Base-by-base conservation (phyloP, 2,329 filamentous ascomycete species). In the Teratosphaeriaceae sp. region DNA sequence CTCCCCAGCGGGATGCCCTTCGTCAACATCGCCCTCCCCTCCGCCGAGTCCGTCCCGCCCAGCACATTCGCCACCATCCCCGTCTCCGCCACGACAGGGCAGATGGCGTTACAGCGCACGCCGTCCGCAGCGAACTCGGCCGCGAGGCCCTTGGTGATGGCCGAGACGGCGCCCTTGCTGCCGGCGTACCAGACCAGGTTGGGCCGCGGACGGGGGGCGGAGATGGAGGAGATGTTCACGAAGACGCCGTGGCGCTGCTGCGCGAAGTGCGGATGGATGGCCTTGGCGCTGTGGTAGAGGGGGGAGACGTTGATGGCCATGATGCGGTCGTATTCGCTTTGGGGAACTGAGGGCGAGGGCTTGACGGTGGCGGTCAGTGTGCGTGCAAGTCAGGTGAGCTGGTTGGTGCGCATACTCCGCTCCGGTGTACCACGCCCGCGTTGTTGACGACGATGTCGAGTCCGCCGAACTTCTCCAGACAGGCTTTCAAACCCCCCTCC, bases 251-350 rank as follows among this genome's bases (percentile, higher is more conserved):
- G 40, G 1, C 46, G 26, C 16, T 53, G 51, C 22, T 48, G 47
- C 34, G 51, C 47, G 39, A 63, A 64, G 38, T 60, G 51, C 5
- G 61, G 61, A n/a, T 56, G 51, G 2, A 60, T 47, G 12, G 54
- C 53, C 9, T 49, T 43, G n/a, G 57, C 52, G 29, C 49, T 55
- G 31, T 57, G 54, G 45, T 62, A 62, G 24, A 63, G 53, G 18
- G 58, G 55, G 22, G 55, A 54, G 42, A 62, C 51, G 39, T 64
- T 63, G 45, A 59, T 56, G 8, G 49, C 44, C 51, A 64, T 59
- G 40, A 63, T 56, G 30, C 56, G 55, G 43, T 62, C 52, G 35
- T 54, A 63, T 46, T 63, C 60, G 3, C 47, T 46, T 27, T 54
- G 47, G 2, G 59, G 55, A 1, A 63, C 61, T 11, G 52, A 45